A percentile compares a stretch with the other conserved stretches of the same genome.
These are phyloP conservation scores for Mycena kentingensis DNA, from an alignment of 768 basidiomycete genomes.

Conservation along the genomic window DNA sequence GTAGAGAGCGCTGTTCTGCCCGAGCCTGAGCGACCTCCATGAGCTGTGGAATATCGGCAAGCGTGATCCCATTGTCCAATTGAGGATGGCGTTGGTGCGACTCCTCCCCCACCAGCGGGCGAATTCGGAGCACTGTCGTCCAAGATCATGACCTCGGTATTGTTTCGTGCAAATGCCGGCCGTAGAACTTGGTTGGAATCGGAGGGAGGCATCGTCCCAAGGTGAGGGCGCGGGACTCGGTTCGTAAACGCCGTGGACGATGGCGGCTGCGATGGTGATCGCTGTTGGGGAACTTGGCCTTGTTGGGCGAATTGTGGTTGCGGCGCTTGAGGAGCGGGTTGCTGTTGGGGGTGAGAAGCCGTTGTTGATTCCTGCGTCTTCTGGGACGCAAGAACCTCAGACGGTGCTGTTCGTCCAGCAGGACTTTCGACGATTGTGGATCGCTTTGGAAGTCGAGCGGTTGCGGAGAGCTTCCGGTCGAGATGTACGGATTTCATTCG, in stretches of 20 bases:
- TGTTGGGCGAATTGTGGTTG: slow-evolving; percentile 36
- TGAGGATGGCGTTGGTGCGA: slow-evolving; percentile 40
- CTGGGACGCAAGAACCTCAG: slow-evolving; percentile 54
- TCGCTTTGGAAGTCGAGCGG: slow-evolving; percentile 87
- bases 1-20: slow-evolving; percentile 83
- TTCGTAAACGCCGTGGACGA: slow-evolving; percentile 31
- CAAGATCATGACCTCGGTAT: slow-evolving; percentile 86
- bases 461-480: slow-evolving; percentile 93
- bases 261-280: slow-evolving; percentile 29
- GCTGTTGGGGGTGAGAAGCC: slow-evolving; percentile 39
- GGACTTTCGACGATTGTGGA: slow-evolving; percentile 97
- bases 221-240: slow-evolving; percentile 38
- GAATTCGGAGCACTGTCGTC: slow-evolving; percentile 79
- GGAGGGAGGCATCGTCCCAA: slow-evolving; percentile 45
- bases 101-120: slow-evolving; percentile 54
- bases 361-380: slow-evolving; percentile 45
- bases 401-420: slow-evolving; percentile 78
- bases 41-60: slow-evolving; percentile 92
- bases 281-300: slow-evolving; percentile 40
- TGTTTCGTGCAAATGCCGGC: slow-evolving; percentile 73
- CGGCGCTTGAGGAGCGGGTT: slow-evolving; percentile 26
- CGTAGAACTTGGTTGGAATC: slow-evolving; percentile 48
- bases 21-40: slow-evolving; percentile 91
- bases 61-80: slow-evolving; percentile 81
- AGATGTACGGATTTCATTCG: slow-evolving; percentile 93